Evolutionary conservation across 352 stramenopile genomes (phyloP), one percentile per base, ranked within the genome.

Genomic region (Phytophthora constricta): DNA sequence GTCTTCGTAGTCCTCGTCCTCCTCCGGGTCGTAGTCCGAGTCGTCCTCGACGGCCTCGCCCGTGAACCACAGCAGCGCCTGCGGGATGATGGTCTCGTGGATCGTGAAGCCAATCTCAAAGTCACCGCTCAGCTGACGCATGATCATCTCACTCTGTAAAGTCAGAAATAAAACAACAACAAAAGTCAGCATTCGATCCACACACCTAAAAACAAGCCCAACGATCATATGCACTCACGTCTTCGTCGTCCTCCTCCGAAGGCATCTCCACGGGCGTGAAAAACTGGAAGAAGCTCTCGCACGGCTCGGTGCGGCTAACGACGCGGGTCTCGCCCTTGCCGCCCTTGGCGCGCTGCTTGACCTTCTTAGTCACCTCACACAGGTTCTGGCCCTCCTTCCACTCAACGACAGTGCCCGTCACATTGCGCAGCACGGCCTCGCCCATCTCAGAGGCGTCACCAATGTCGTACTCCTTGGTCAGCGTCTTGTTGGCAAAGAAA

Each of bases 251-350:
- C 42, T 93, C 87, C 62, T 95, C 86, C 47, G 85, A 91, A 46
- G 87, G 87, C 85, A 95, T 93, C 67, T 93, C 86, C 13, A 93
- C 84, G 1, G 84, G 84, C 46, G 84, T 87, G 65, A 95, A 95
- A 68, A 95, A 91, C 72, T 93, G 85, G 72, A 95, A 95, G 63
- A 95, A 95, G 67, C 84, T 93, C 42, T 95, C 87, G 71, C 86
- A 93, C 17, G 85, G 80, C 69, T 95, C 87, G 5, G 86, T 90
- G 66, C 86, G 85, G 66, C 65, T 91, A 19, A 95, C 73, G 13
- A 95, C 82, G 59, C 87, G 87, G 20, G 85, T 89, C 51, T 90
- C 82, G 31, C 82, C 76, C 74, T 89, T 90, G 54, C 77, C 84
- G 46, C 82, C 86, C 81, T 93, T 93, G 42, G 87, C 76, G 58